Conservation (phyloP, 768 basidiomycete species). For the Megacollybia marginata region DNA sequence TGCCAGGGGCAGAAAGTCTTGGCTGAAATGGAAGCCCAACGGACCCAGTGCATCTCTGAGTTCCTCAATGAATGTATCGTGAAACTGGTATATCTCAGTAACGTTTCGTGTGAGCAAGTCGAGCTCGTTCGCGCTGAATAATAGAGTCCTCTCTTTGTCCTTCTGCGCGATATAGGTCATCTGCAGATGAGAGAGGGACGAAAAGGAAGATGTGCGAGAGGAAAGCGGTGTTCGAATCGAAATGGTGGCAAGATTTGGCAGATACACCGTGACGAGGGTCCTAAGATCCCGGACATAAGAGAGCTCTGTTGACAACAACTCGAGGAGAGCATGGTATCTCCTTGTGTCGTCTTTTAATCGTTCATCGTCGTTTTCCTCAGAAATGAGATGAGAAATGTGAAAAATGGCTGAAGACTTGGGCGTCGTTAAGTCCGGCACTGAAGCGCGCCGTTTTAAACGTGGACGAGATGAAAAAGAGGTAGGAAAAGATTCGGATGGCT, state of each 20-base stretch:
- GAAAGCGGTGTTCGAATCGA: constrained; percentile 31
- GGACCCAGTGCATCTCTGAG: constrained; percentile 42
- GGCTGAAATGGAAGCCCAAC: constrained; percentile 38
- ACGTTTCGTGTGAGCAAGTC: constrained; percentile 60
- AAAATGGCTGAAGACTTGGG: too few species aligned
- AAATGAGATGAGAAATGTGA: background rate
- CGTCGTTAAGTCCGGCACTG: constrained; percentile 23
- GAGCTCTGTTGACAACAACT: constrained; percentile 79
- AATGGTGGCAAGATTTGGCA: constrained; percentile 40
- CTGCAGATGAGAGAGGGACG: constrained; percentile 3
- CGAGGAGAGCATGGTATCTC: constrained; percentile 71
- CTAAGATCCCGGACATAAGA: constrained; percentile 77
- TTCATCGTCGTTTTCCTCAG: background rate
- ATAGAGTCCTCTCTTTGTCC: constrained; percentile 23
- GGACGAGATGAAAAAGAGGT: constrained; percentile 28
- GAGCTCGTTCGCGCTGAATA: constrained; percentile 54
- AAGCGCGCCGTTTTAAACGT: constrained; percentile 27
- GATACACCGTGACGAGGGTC: constrained; percentile 68
- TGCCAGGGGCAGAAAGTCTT: too few species aligned
- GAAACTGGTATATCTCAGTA: constrained; percentile 56
- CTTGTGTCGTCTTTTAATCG: constrained; percentile 39
- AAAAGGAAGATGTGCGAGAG: constrained; percentile 22
- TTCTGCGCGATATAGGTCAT: constrained; percentile 6
- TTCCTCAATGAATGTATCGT: constrained; percentile 57
- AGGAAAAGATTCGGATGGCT: constrained; percentile 40